Conservation (phyloP, 176 grass and related monocot species). For the Ensete ventricosum region DNA sequence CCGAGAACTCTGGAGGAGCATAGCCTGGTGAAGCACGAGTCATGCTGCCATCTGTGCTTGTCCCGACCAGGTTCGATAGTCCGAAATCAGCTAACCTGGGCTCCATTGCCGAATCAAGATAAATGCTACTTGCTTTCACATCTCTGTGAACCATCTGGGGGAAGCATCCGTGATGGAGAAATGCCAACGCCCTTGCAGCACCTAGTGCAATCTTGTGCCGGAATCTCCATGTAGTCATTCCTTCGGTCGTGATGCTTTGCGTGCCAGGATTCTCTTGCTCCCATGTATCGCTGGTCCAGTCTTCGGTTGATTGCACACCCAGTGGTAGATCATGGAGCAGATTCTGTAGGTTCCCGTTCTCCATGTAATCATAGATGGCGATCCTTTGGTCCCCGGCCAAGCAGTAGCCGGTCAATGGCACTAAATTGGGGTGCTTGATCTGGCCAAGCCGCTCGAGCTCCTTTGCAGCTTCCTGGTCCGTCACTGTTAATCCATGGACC, state of each 20-base stretch:
- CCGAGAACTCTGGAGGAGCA: constrained; percentile 64
- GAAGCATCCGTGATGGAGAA: constrained; percentile 94
- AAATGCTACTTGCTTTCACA: constrained; percentile 92
- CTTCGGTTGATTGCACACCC: constrained; percentile 73
- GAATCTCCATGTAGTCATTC: constrained; percentile 73
- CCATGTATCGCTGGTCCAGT: constrained; percentile 97
- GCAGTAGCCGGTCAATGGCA: constrained; percentile 84
- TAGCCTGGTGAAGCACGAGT: constrained; percentile 51
- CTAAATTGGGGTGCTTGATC: constrained; percentile 92
- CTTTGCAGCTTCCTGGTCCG: constrained; percentile 59
- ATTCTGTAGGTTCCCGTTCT: constrained; percentile 86
- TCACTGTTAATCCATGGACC: constrained; percentile 52
- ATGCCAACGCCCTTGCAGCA: constrained; percentile 76
- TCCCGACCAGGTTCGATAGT: constrained; percentile 50
- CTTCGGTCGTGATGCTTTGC: constrained; percentile 59
- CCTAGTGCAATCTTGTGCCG: constrained; percentile 78
- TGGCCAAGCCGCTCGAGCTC: constrained; percentile 79
- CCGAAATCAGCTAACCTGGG: constrained; percentile 79
- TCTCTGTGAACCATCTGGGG: constrained; percentile 86
- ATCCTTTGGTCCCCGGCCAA: constrained; percentile 79
- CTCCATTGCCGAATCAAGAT: constrained; percentile 71
- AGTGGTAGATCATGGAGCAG: constrained; percentile 84
- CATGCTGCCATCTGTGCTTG: constrained; percentile 22
- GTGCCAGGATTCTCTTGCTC: constrained; percentile 43
- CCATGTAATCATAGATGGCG: constrained; percentile 93